Conservation (phyloP, 164 flowering plant genomes). For the Berberis vulgaris region DNA sequence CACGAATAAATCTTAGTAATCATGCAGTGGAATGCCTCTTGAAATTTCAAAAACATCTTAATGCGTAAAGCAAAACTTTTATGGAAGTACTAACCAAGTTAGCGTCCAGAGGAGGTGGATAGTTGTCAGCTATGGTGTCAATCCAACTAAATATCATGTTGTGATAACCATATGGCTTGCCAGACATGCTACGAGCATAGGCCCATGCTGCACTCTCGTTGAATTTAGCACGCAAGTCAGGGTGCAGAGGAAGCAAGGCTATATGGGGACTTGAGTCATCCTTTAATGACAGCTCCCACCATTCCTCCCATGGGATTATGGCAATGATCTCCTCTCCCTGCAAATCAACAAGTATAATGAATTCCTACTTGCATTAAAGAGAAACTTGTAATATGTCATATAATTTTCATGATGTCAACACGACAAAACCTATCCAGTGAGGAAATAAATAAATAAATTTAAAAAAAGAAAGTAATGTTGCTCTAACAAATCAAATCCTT, state of each 20-base stretch:
- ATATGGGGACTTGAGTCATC: constrained; percentile 91
- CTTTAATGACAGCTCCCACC: constrained; percentile 88
- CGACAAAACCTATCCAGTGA: too few relatives aligned
- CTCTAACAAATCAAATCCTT: too few relatives aligned
- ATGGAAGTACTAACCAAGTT: constrained; percentile 65
- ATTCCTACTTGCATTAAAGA: too few relatives aligned
- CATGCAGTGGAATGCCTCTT: too few relatives aligned
- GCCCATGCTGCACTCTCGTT: constrained; percentile 93
- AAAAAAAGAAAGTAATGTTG: too few relatives aligned
- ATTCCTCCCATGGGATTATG: constrained; percentile 92
- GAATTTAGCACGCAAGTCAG: constrained; percentile 73
- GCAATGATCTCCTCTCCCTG: constrained; percentile 99
- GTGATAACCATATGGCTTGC: constrained; percentile 98
- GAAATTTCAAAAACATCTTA: neutral
- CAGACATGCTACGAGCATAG: constrained; percentile 88
- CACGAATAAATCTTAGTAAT: too few relatives aligned
- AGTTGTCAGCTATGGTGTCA: constrained; percentile 84
- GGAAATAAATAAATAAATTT: too few relatives aligned
- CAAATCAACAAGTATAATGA: constrained; percentile 9
- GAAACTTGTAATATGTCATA: too few relatives aligned
- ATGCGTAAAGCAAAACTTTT: neutral
- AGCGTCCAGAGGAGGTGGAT: constrained; percentile 98
- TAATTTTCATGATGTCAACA: too few relatives aligned
- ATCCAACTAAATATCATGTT: constrained; percentile 99
- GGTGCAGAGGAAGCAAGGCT: constrained; percentile 91